phyloP scores from a whole-genome alignment of 225 moss, liverwort and hornwort genomes.

The Ulota crispa region DNA sequence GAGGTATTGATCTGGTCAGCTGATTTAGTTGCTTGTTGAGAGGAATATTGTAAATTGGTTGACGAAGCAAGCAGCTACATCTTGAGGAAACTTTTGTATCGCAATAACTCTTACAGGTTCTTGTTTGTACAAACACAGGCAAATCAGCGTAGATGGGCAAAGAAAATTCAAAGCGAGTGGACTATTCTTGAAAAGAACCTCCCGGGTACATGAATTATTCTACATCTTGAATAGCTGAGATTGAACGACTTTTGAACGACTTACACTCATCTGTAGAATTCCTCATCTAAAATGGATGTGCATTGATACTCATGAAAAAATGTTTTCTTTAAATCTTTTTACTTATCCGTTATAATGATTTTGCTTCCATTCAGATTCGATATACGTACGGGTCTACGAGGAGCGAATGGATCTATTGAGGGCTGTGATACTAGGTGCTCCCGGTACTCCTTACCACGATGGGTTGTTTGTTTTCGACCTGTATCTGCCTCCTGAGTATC shows the following conservation, averaged over 20 bases:
- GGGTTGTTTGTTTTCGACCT: constrained; percentile 94
- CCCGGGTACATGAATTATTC: constrained; percentile 54
- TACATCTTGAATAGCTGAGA: background rate
- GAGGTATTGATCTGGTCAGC: constrained; percentile 5
- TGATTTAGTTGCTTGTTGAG: constrained; percentile 4
- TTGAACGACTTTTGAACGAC: background rate
- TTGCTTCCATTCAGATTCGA: constrained; percentile 59
- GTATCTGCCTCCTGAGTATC: constrained; percentile 91
- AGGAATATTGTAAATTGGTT: background rate
- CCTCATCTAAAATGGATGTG: background rate
- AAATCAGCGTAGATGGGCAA: constrained; percentile 79
- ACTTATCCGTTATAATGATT: background rate
- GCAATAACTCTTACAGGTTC: background rate
- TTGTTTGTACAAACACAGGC: constrained; percentile 51
- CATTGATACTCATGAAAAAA: background rate
- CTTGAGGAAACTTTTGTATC: constrained; percentile 6
- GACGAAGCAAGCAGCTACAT: background rate
- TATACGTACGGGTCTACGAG: constrained; percentile 92
- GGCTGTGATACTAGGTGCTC: constrained; percentile 95
- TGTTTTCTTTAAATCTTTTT: background rate
- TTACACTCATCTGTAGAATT: background rate
- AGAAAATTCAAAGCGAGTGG: constrained; percentile 97
- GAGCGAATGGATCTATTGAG: constrained; percentile 97
- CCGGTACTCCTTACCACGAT: constrained; percentile 95
- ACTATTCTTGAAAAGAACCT: constrained; percentile 76